Conservation (phyloP, 139 green algal genomes). For the Coccomyxa sp. region DNA sequence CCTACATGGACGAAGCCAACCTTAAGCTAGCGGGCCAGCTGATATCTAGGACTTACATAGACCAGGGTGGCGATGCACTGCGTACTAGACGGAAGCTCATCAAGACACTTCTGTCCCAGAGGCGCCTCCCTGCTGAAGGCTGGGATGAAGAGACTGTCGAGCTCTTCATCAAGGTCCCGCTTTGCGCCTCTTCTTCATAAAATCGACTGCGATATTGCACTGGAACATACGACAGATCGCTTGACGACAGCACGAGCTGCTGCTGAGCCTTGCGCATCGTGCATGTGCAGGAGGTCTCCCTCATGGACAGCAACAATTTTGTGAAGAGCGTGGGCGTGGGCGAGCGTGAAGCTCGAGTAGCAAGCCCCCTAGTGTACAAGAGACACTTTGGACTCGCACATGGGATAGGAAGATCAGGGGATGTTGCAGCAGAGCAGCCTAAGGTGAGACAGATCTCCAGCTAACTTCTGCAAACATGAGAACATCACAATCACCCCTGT, state of each 20-base stretch:
- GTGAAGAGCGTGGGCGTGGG: slow-evolving; percentile 84
- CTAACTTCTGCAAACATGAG: too few species aligned
- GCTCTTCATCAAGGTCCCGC: slow-evolving; percentile 65
- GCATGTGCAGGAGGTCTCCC: slow-evolving; percentile 71
- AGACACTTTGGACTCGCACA: slow-evolving; percentile 83
- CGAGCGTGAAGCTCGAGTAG: slow-evolving; percentile 88
- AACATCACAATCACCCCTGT: too few species aligned
- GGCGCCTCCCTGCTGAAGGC: slow-evolving; percentile 60
- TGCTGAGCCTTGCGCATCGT: too few species aligned
- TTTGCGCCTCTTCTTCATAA: background rate
- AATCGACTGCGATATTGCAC: too few species aligned
- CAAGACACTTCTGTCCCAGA: slow-evolving; percentile 71
- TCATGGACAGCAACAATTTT: slow-evolving; percentile 99
- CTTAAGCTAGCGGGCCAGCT: slow-evolving; percentile 45
- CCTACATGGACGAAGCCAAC: slow-evolving; percentile 63
- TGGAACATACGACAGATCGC: too few species aligned
- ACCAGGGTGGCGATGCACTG: slow-evolving; percentile 62
- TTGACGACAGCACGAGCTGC: too few species aligned
- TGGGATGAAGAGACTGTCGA: slow-evolving; percentile 90
- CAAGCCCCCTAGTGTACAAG: slow-evolving; percentile 64
- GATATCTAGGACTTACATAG: slow-evolving; percentile 66
- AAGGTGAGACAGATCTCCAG: slow-evolving; percentile 53
- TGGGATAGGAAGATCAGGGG: slow-evolving; percentile 87
- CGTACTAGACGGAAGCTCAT: slow-evolving; percentile 40
- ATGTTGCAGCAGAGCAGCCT: slow-evolving; percentile 92